These are phyloP conservation scores for Capsicum baccatum DNA, from an alignment of 257 asterid genomes.

Conservation along the genomic window DNA sequence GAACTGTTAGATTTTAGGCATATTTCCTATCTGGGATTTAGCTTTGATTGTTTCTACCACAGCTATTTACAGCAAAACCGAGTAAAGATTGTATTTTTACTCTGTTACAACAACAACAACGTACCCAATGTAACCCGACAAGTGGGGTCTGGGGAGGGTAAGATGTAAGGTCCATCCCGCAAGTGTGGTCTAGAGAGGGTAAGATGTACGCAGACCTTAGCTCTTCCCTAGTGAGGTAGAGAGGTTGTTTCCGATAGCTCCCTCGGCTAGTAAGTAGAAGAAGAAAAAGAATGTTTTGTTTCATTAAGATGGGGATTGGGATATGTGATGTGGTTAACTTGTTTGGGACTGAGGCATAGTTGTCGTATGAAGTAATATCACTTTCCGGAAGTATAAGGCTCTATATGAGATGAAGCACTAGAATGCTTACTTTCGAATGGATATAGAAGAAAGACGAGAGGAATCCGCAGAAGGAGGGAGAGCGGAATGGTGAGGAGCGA, in stretches of 20 bases:
- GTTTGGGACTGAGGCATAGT: not conserved
- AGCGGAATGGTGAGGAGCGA: not conserved
- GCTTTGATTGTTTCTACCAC: not conserved
- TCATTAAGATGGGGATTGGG: not conserved
- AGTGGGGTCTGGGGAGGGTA: too few relatives aligned
- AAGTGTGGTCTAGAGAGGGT: too few relatives aligned
- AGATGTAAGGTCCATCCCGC: too few relatives aligned
- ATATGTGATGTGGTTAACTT: not conserved
- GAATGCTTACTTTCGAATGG: not conserved
- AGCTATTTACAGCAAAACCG: not conserved
- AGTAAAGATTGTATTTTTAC: not conserved
- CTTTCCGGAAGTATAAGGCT: not conserved
- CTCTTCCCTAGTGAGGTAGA: too few relatives aligned
- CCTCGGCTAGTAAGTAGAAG: not conserved
- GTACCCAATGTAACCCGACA: too few relatives aligned
- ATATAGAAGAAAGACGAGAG: not conserved
- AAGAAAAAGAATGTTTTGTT: not conserved
- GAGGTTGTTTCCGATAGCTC: too few relatives aligned
- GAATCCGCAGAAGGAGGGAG: not conserved
- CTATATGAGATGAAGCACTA: slow-evolving; percentile 10
- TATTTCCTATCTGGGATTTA: not conserved
- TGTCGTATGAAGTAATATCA: not conserved
- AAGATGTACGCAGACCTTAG: too few relatives aligned
- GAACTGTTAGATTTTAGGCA: not conserved
- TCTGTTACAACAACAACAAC: not conserved